Evolutionary conservation across 495 filamentous ascomycete genomes (phyloP).

Genomic region (Hypoxylon fuscum): DNA sequence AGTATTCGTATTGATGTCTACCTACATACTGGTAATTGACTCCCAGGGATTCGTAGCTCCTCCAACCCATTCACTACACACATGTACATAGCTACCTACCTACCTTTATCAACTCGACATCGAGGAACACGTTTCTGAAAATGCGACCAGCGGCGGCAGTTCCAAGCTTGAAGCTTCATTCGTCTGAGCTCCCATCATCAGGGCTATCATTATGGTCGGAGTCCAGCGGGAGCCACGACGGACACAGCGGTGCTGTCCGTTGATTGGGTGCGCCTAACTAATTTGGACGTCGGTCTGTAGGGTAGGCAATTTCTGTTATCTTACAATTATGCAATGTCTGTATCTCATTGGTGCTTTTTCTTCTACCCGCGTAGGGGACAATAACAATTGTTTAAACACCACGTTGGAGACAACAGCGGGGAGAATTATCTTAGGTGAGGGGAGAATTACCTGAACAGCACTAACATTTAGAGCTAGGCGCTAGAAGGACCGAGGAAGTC

Average conservation of each 20-base stretch:
- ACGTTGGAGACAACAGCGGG: constrained; percentile 10
- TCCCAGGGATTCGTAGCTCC: constrained; percentile 13
- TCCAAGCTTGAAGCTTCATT: constrained; percentile 17
- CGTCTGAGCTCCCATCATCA: constrained; percentile 12
- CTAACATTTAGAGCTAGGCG: constrained; percentile 33
- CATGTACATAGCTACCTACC: no score
- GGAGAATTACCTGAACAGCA: no score
- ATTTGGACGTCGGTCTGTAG: constrained; percentile 31
- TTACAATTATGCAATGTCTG: constrained; percentile 5
- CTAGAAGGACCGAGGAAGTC: constrained; percentile 45
- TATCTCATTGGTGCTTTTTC: constrained; percentile 15
- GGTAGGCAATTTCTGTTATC: constrained; percentile 39
- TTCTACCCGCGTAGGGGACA: no score
- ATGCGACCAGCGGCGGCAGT: constrained; percentile 37
- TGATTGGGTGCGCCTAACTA: constrained; percentile 21
- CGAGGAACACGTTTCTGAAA: constrained; percentile 17
- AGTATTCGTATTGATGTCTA: constrained; percentile 12
- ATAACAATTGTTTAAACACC: constrained; percentile 17
- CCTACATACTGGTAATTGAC: background rate
- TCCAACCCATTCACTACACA: no score
- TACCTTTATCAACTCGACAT: constrained; percentile 22
- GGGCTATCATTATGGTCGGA: constrained; percentile 4
- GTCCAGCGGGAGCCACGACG: constrained; percentile 19
- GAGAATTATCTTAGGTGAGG: constrained; percentile 10
- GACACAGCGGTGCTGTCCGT: constrained; percentile 27